A percentile compares a stretch with the other conserved stretches of the same genome.
phyloP scores from a whole-genome alignment of 108 stramenopile species.

The Skeletonema potamos region DNA sequence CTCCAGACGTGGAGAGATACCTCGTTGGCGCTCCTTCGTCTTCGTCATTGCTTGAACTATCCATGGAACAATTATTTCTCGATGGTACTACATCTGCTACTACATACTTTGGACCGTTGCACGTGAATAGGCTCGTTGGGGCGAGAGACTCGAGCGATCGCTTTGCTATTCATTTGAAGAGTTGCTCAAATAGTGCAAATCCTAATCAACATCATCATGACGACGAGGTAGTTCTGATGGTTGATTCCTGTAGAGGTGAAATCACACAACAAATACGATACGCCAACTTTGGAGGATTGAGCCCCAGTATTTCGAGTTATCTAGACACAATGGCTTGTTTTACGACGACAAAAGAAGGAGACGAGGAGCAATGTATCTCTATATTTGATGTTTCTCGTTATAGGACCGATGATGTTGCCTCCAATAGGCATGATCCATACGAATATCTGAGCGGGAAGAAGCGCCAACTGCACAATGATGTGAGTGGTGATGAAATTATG shows the following conservation, averaged over 20 bases:
- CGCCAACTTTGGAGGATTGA: not conserved
- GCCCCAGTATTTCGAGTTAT: not conserved
- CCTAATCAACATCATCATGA: not conserved
- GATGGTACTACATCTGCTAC: too few species aligned
- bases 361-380: not conserved
- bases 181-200: not conserved
- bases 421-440: not conserved
- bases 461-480: not conserved
- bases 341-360: not conserved
- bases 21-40: not conserved
- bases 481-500: not conserved
- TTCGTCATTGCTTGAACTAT: not conserved
- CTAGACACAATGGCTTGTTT: not conserved
- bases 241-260: not conserved
- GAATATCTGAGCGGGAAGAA: not conserved
- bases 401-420: not conserved
- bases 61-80: not conserved
- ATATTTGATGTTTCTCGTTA: not conserved
- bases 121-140: not conserved
- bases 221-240: not conserved
- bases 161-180: not conserved
- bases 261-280: not conserved
- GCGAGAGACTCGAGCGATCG: not conserved
- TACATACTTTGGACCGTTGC: not conserved
- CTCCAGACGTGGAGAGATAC: not conserved